A percentile compares a stretch with the other conserved stretches of the same genome.
These are phyloP conservation scores for Pelargonium citronellum DNA, from an alignment of 441 rosid genomes.

Conservation along the genomic window DNA sequence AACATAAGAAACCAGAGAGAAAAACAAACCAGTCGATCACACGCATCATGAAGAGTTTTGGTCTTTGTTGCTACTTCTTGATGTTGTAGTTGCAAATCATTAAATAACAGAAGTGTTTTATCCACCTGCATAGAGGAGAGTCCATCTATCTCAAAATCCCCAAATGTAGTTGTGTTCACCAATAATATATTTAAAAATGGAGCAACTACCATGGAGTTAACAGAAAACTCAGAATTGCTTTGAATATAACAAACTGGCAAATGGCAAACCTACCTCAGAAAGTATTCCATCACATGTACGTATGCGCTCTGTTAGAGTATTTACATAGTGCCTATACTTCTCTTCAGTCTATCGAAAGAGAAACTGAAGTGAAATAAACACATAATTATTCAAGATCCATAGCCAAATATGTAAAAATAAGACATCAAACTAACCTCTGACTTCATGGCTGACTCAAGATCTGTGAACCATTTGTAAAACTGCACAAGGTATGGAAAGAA, in stretches of 20 bases:
- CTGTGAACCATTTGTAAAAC: constrained; percentile 97
- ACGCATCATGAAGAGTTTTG: constrained; percentile 97
- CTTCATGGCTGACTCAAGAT: constrained; percentile 96
- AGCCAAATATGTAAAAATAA: constrained; percentile 19
- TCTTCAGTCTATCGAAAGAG: constrained; percentile 64
- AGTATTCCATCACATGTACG: constrained; percentile 87
- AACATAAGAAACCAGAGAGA: constrained; percentile 11
- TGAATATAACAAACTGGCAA: neutral
- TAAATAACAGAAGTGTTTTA: constrained; percentile 80
- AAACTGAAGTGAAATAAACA: constrained; percentile 19
- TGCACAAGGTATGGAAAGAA: constrained; percentile 25
- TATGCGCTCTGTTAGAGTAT: constrained; percentile 70
- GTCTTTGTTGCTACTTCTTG: constrained; percentile 92
- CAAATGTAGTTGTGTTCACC: constrained; percentile 10
- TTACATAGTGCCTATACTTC: constrained; percentile 86
- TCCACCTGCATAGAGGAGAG: constrained; percentile 55
- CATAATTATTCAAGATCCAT: constrained; percentile 9
- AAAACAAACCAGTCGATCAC: constrained; percentile 75
- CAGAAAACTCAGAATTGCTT: neutral
- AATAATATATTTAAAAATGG: neutral
- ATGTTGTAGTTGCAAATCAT: constrained; percentile 81
- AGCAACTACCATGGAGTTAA: constrained; percentile 1
- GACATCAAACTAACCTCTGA: constrained; percentile 70
- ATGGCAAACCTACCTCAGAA: constrained; percentile 37
- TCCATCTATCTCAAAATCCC: constrained; percentile 11